phyloP scores from a whole-genome alignment of 441 rosid species.

The Breynia disticha region DNA sequence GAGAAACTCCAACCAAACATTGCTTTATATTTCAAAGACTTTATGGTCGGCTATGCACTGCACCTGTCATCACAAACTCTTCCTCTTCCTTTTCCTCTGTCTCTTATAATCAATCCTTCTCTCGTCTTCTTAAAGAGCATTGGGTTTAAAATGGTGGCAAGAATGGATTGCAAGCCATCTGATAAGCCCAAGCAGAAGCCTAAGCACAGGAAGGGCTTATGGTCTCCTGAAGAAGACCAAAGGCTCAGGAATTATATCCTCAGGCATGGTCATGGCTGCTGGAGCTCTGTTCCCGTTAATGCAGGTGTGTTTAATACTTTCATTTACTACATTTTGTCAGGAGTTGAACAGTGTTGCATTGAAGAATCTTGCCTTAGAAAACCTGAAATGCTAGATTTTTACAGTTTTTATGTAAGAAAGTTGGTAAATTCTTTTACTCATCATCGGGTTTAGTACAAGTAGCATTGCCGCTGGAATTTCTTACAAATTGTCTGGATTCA shows the following conservation, averaged over 20 bases:
- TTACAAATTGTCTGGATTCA: no score
- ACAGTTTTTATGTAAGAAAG: no score
- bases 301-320: no score
- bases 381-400: no score
- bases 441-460: no score
- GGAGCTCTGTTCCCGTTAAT: slow-evolving; percentile 81
- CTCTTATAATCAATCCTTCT: slow-evolving; percentile 1
- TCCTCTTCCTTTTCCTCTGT: slow-evolving; percentile 10
- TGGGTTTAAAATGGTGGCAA: not conserved
- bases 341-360: no score
- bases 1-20: slow-evolving; percentile 18
- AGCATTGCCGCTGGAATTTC: no score
- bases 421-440: no score
- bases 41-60: slow-evolving; percentile 26
- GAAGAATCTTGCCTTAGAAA: no score
- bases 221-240: slow-evolving; percentile 96
- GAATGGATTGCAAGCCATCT: slow-evolving; percentile 25
- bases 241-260: slow-evolving; percentile 55
- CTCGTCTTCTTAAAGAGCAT: no score
- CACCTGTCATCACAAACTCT: slow-evolving; percentile 10
- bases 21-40: slow-evolving; percentile 20
- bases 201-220: slow-evolving; percentile 75
- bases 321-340: no score
- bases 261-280: slow-evolving; percentile 70
- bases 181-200: slow-evolving; percentile 50